Evolutionary conservation across 2,329 filamentous ascomycete species (phyloP).

Genomic region (Diaporthe sp.): DNA sequence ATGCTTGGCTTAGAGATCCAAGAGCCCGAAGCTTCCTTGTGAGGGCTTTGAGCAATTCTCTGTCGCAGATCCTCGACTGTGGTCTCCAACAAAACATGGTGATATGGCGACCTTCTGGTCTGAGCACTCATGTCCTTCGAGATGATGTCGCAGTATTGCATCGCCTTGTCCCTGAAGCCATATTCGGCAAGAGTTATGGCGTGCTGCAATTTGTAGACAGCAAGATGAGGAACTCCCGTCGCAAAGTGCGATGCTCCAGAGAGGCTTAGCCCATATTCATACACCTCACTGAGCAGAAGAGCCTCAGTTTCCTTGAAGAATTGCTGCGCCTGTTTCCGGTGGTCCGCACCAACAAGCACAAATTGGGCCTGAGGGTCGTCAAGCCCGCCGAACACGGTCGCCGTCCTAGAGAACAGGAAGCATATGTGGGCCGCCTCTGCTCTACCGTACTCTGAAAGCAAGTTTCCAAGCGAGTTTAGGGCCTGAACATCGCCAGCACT

Average conservation of each 20-base stretch:
- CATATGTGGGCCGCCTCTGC: constrained; percentile 95
- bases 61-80: constrained; percentile 87
- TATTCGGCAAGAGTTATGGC: constrained; percentile 87
- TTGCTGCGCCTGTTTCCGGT: constrained; percentile 77
- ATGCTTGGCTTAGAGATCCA: constrained; percentile 97
- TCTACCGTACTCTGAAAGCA: constrained; percentile 88
- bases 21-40: constrained; percentile 81
- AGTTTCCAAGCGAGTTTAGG: constrained; percentile 82
- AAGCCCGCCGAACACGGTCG: constrained; percentile 81
- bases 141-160: constrained; percentile 93
- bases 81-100: constrained; percentile 80
- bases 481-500: constrained; percentile 84
- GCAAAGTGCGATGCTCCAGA: constrained; percentile 68
- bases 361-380: constrained; percentile 86
- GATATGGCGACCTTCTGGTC: constrained; percentile 88
- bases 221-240: constrained; percentile 81
- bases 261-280: constrained; percentile 89
- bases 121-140: constrained; percentile 81
- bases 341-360: constrained; percentile 88
- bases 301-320: constrained; percentile 86
- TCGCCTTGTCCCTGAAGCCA: constrained; percentile 84
- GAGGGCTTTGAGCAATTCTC: constrained; percentile 85
- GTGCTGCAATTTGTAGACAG: constrained; percentile 92
- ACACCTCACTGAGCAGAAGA: constrained; percentile 94
- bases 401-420: constrained; percentile 85